Base-by-base conservation (phyloP, 202 grass and related monocot genomes). In the Setaria italica region DNA sequence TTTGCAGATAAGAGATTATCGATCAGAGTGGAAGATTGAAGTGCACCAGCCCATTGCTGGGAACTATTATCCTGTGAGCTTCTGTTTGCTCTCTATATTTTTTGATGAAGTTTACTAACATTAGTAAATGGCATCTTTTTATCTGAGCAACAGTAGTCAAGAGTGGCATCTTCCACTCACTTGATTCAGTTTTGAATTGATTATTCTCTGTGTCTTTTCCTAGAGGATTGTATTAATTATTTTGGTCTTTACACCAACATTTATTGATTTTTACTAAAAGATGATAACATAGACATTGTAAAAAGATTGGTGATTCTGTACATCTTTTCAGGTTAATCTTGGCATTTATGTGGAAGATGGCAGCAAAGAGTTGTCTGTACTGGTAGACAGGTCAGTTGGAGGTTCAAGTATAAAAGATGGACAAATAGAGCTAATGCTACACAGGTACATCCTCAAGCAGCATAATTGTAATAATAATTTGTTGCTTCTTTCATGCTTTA, bases 31-130 rank as follows among this genome's bases (percentile, higher is more conserved):
- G 95, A 83, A 98, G 34, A 90, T 98, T 17, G 65, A 98, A 83
- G 92, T 98, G 32, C 82, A 95, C 81, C 95, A 98, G 86, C 95
- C 93, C 80, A 87, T 95, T 69, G 91, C 95, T 82, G 95, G 95
- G 85, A 98, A 98, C 78, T 98, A 98, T 83, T 98, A 98, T 83
- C 95, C 95, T 77, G 95, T 98, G 81, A 87, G 90, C 46, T 92
- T 74, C 76, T 73, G 39, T 74, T 51, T 78, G 17, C 62, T 76
- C 60, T 20, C 29, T 88, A 17, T 60, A 80, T 59, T 76, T 81
- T 78, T 59, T 74, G 14, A 71, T 25, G 8, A 85, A 60, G 34
- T 74, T 83, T 54, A 84, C 14, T 58, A 58, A 57, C 42, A 79
- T 65, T 67, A 48, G 74, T 17, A 79, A 34, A 20, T 87, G 58